A percentile compares a stretch with the other conserved stretches of the same genome.
These are phyloP conservation scores for Coniochaeta ligniaria DNA, from an alignment of 2,329 filamentous ascomycete species.

Conservation along the genomic window DNA sequence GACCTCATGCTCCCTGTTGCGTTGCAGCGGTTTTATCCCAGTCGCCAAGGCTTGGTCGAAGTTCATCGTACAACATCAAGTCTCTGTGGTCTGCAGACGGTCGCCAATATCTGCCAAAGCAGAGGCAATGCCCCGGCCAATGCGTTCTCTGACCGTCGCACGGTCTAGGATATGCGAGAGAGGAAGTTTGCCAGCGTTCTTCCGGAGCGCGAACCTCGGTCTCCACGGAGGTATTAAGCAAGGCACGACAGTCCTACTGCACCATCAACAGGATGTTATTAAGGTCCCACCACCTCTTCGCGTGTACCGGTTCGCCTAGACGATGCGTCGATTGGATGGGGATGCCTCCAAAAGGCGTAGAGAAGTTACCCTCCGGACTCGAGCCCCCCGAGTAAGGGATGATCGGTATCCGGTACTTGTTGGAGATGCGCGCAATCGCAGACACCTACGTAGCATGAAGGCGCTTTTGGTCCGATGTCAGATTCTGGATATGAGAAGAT, in stretches of 20 bases:
- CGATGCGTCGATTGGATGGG: not conserved
- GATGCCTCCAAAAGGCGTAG: slow-evolving; percentile 77
- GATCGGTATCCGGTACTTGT: slow-evolving; percentile 74
- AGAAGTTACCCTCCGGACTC: slow-evolving; percentile 85
- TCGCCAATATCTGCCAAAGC: slow-evolving; percentile 82
- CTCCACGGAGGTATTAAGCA: no score
- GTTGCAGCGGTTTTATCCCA: slow-evolving; percentile 91
- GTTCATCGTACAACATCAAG: slow-evolving; percentile 95
- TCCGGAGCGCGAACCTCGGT: no score
- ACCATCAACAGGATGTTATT: not conserved
- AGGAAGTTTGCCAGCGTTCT: no score
- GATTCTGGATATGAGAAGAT: no score
- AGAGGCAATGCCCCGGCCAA: no score
- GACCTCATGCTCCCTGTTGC: slow-evolving; percentile 88
- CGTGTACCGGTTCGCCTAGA: slow-evolving; percentile 2
- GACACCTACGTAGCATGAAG: slow-evolving; percentile 57
- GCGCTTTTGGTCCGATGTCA: no score
- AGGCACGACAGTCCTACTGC: not conserved
- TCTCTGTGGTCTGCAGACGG: slow-evolving; percentile 82
- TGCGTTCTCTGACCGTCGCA: no score
- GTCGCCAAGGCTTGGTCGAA: slow-evolving; percentile 92
- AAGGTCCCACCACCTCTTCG: not conserved
- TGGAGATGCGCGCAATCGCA: slow-evolving; percentile 59
- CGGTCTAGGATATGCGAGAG: no score
- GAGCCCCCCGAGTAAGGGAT: slow-evolving; percentile 82